Evolutionary conservation across 2,329 filamentous ascomycete genomes (phyloP).

Genomic region (Ilyonectria mors-panacis): DNA sequence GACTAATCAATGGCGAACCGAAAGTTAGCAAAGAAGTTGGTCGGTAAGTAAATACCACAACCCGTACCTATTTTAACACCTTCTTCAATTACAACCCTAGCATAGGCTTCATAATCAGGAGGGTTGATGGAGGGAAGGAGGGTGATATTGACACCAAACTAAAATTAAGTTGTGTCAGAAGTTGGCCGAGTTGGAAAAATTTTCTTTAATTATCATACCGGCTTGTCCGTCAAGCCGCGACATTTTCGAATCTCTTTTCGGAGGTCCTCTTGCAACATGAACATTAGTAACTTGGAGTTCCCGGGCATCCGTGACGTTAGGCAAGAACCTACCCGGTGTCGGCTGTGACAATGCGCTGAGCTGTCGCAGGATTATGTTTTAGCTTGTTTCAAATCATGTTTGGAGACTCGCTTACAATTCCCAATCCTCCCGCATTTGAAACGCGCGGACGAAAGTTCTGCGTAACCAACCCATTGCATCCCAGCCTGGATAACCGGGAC

Average conservation of each 20-base stretch:
- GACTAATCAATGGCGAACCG: constrained; percentile 60
- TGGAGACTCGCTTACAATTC: constrained; percentile 61
- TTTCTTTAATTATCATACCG: constrained; percentile 49
- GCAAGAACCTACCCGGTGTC: constrained; percentile 68
- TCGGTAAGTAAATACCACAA: not conserved
- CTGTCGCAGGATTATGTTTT: not conserved
- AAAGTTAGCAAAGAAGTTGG: not conserved
- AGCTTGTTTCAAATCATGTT: not conserved
- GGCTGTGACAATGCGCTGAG: constrained; percentile 92
- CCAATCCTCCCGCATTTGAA: constrained; percentile 82
- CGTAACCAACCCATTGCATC: constrained; percentile 88
- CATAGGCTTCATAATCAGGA: constrained; percentile 91
- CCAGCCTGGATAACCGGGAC: constrained; percentile 86
- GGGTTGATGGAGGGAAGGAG: constrained; percentile 89
- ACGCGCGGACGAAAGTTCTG: constrained; percentile 81
- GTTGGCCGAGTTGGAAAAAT: not conserved
- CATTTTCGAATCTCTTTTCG: constrained; percentile 92
- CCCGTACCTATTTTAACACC: constrained; percentile 75
- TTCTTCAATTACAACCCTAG: constrained; percentile 91
- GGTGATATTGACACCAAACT: constrained; percentile 87
- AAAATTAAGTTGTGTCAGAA: constrained; percentile 55
- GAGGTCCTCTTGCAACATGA: constrained; percentile 75
- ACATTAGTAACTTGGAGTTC: not conserved
- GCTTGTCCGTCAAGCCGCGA: constrained; percentile 80
- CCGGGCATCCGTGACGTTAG: not conserved